Evolutionary conservation across 163 green algal species (phyloP), one percentile per base, ranked within the genome.

Genomic region (Chloroidium sp.): DNA sequence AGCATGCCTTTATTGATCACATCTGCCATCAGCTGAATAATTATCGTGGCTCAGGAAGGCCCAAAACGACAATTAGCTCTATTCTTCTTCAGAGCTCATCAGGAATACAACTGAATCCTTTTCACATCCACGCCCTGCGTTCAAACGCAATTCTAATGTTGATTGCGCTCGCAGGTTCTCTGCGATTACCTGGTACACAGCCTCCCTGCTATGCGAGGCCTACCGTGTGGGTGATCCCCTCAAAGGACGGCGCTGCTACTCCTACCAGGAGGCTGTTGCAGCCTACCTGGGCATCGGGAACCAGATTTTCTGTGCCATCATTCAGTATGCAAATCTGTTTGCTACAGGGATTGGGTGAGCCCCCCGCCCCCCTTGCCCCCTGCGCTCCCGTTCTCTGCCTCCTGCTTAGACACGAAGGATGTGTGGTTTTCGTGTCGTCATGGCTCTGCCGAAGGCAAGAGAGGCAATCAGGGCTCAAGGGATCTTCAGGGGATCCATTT

Each of bases 161-260:
- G 6, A 10, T 10, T 10, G 6, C 64, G 6, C 8, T 10, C 8
- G 64, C 64, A 72, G 64, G 64, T 76, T 76, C 69, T 76, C 69
- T 57, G 57, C 36, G 13, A 86, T 91, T 75, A 91, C 86, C 2
- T 82, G 78, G 68, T 86, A 89, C 82, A 86, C 78, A 0, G 79
- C 83, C 2, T 8, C 62, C 4, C 76, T 92, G 77, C 85, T 92
- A 61, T 79, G 78, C 0, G 85, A 91, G 6, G 69, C 80, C 0
- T 87, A 86, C 81, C 76, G 82, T 14, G 72, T 67, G 3, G 76
- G 76, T 10, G 62, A 87, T 12, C 61, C 85, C 1, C 67, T 86
- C 1, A 83, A 80, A 12, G 81, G 82, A 0, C 69, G 85, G 69
- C 78, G 87, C 3, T 87, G 86, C 1, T 92, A 90, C 75, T 87